Percentiles rank a stretch among this genome's conserved stretches.
Conservation (phyloP, 192 early-diverging fungal genomes). For the Coemansia sp. region DNA sequence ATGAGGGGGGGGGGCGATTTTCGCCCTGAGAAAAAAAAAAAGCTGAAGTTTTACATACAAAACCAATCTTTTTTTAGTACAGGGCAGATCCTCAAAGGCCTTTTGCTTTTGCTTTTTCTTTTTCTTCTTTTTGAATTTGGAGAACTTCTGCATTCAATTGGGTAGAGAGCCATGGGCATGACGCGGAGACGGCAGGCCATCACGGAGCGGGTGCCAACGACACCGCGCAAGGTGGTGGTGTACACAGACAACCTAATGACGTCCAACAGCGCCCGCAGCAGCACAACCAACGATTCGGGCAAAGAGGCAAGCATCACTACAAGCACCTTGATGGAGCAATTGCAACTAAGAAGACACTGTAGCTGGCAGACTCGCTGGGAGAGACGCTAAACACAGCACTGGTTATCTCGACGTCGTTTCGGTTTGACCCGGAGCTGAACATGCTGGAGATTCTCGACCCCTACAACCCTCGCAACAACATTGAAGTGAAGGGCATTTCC, state of each 20-base stretch:
- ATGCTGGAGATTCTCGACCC: constrained; percentile 54
- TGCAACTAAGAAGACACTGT: constrained; percentile 8
- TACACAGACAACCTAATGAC: constrained; percentile 55
- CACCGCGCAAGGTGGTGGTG: constrained; percentile 51
- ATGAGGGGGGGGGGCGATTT: too few relatives aligned
- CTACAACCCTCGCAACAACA: constrained; percentile 41
- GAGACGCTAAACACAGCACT: constrained; percentile 50
- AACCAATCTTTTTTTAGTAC: too few relatives aligned
- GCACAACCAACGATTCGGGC: constrained; percentile 22
- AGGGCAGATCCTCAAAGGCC: too few relatives aligned
- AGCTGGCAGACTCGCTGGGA: constrained; percentile 33
- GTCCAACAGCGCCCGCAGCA: constrained; percentile 33
- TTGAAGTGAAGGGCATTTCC: constrained; percentile 26
- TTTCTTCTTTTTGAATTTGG: constrained; percentile 9
- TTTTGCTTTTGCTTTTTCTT: too few relatives aligned
- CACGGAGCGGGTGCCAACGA: constrained; percentile 44
- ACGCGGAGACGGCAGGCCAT: constrained; percentile 46
- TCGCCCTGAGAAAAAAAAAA: too few relatives aligned
- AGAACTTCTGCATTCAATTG: constrained; percentile 10
- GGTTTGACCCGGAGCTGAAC: constrained; percentile 52
- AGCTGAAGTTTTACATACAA: too few relatives aligned
- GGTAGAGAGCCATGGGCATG: constrained; percentile 11
- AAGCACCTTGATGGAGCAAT: too few relatives aligned
- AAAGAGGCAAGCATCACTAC: constrained; percentile 20
- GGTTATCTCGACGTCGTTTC: constrained; percentile 46